Conservation (phyloP, 2,329 filamentous ascomycete genomes). For the Arthrinium phaeospermum region DNA sequence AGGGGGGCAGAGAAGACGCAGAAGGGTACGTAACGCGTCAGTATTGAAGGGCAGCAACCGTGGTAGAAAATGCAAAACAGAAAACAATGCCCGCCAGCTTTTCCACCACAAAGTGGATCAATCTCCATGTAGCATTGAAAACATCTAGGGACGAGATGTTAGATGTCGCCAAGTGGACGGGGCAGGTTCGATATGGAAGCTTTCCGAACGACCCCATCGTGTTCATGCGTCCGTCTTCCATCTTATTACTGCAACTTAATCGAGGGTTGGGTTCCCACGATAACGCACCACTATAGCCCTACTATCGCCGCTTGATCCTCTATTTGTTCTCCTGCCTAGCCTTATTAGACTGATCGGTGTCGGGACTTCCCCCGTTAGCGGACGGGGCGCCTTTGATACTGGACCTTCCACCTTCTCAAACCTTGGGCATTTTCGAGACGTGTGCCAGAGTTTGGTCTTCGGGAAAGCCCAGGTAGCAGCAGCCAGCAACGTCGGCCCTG, state of each 20-base stretch:
- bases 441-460: slow-evolving; percentile 4
- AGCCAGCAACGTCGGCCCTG: slow-evolving; percentile 6
- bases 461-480: background rate
- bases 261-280: background rate
- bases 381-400: background rate
- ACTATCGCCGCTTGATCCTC: background rate
- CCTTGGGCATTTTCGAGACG: slow-evolving; percentile 4
- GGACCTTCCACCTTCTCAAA: background rate
- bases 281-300: background rate
- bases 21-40: background rate
- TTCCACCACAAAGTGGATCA: background rate
- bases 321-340: background rate
- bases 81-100: background rate
- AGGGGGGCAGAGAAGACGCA: background rate
- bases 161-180: slow-evolving; percentile 3
- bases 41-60: background rate
- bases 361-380: background rate
- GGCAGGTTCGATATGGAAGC: background rate
- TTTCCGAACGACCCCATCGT: background rate
- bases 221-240: background rate
- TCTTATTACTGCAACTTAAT: background rate
- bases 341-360: background rate
- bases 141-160: background rate
- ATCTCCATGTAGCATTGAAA: background rate
- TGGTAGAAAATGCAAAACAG: background rate